Evolutionary conservation across 2,329 filamentous ascomycete species (phyloP).

Genomic region (Arthroderma sp.): DNA sequence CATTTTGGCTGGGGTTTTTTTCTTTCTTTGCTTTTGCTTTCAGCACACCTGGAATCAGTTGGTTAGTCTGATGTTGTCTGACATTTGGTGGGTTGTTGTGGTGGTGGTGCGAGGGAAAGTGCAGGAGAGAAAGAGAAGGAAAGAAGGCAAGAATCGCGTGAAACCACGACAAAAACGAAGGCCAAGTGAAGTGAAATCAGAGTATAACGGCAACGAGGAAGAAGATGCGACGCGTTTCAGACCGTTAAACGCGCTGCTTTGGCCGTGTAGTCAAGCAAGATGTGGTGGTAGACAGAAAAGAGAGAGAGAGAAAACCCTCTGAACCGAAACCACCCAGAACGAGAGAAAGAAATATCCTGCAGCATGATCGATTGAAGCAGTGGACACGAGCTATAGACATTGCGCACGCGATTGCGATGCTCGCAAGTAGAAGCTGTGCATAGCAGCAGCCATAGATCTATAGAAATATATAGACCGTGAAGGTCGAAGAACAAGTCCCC

Average conservation of each 20-base stretch:
- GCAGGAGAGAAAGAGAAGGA: neutral
- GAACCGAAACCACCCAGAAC: neutral
- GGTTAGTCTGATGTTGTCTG: constrained; percentile 9
- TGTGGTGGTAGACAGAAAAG: neutral
- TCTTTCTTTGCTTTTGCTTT: no score
- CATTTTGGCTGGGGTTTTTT: constrained; percentile 39
- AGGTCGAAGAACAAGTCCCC: no score
- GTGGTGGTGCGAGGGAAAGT: neutral
- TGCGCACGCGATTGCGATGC: neutral
- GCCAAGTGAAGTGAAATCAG: neutral
- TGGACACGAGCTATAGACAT: neutral
- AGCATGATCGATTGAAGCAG: neutral
- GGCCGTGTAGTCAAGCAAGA: neutral
- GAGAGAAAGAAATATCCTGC: neutral
- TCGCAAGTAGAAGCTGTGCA: no score
- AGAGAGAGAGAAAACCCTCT: neutral
- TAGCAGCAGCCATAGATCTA: neutral
- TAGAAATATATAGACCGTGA: no score
- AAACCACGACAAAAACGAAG: neutral
- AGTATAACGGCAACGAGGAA: neutral
- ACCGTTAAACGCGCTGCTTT: neutral
- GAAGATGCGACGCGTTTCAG: neutral
- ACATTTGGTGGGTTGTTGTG: neutral
- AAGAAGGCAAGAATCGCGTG: neutral
- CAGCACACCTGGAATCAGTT: neutral